Conservation (phyloP, 108 stramenopile species). For the Nitzschia palea region DNA sequence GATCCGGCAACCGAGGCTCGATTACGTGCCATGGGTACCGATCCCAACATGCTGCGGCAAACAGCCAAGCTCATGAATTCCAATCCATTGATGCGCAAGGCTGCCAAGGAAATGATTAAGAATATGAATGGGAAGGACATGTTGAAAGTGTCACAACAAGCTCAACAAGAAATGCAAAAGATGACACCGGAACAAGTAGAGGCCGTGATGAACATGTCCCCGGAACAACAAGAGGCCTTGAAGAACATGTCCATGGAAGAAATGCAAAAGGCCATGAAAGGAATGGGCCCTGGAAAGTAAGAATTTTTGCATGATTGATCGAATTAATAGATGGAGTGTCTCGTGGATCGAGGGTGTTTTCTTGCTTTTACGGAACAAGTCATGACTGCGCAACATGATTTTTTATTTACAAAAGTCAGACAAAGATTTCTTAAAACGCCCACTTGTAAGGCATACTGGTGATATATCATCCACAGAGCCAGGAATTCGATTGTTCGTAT, state of each 20-base stretch:
- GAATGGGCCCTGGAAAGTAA: too few relatives aligned
- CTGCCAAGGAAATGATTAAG: slow-evolving; percentile 66
- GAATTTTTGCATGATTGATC: too few relatives aligned
- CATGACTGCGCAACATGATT: too few relatives aligned
- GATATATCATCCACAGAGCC: too few relatives aligned
- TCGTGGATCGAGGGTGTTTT: too few relatives aligned
- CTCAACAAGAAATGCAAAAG: slow-evolving; percentile 63
- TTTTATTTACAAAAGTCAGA: too few relatives aligned
- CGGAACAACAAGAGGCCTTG: not conserved
- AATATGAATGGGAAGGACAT: slow-evolving; percentile 70
- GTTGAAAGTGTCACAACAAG: slow-evolving; percentile 61
- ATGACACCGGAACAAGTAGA: slow-evolving; percentile 61
- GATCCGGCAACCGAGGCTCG: slow-evolving; percentile 70
- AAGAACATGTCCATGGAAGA: slow-evolving; percentile 27
- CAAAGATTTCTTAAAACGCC: too few relatives aligned
- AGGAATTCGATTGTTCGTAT: too few relatives aligned
- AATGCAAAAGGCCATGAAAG: slow-evolving; percentile 10
- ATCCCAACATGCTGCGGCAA: slow-evolving; percentile 64
- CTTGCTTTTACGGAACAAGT: too few relatives aligned
- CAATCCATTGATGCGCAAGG: slow-evolving; percentile 71
- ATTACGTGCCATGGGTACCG: slow-evolving; percentile 72
- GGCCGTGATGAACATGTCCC: not conserved
- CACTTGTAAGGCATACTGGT: too few relatives aligned
- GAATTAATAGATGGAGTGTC: too few relatives aligned
- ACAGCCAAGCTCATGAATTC: slow-evolving; percentile 64